Percentiles rank a stretch among this genome's conserved stretches.
Evolutionary conservation across 2,329 filamentous ascomycete species (phyloP).

Genomic region (Hyphodiscus sp.): DNA sequence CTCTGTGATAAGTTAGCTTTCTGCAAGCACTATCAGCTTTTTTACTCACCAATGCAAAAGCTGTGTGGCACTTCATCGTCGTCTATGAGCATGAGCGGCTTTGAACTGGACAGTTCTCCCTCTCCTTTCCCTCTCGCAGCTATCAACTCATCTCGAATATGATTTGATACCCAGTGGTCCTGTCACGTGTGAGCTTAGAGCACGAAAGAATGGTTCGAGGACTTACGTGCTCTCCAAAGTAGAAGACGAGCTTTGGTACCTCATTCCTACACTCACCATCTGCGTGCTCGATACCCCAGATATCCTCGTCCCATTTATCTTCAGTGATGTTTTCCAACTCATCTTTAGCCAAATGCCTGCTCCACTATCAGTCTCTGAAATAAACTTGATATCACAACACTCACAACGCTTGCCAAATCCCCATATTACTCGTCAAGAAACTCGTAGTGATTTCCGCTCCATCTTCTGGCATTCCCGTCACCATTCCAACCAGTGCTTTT

Average conservation of each 20-base stretch:
- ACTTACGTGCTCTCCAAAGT: slow-evolving; percentile 45
- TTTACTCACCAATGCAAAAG: slow-evolving; percentile 49
- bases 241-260: slow-evolving; percentile 49
- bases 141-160: slow-evolving; percentile 51
- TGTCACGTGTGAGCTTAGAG: slow-evolving; percentile 2
- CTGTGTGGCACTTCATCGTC: slow-evolving; percentile 51
- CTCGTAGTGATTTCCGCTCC: slow-evolving; percentile 44
- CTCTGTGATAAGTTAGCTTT: slow-evolving; percentile 26
- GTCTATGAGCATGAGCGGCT: slow-evolving; percentile 47
- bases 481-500: slow-evolving; percentile 35
- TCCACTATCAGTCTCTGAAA: slow-evolving; percentile 1
- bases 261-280: slow-evolving; percentile 11
- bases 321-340: slow-evolving; percentile 54
- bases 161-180: slow-evolving; percentile 57
- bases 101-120: slow-evolving; percentile 24
- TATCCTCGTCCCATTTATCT: slow-evolving; percentile 51
- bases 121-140: slow-evolving; percentile 31
- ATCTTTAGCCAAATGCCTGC: slow-evolving; percentile 46
- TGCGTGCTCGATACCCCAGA: slow-evolving; percentile 46
- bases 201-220: background rate
- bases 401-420: slow-evolving; percentile 50
- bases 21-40: background rate
- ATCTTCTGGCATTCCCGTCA: slow-evolving; percentile 42
- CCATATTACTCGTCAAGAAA: slow-evolving; percentile 51
- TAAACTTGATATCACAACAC: background rate